A percentile compares a stretch with the other conserved stretches of the same genome.
Evolutionary conservation across 192 early-diverging fungal genomes (phyloP).

Genomic region (Coemansia sp.): DNA sequence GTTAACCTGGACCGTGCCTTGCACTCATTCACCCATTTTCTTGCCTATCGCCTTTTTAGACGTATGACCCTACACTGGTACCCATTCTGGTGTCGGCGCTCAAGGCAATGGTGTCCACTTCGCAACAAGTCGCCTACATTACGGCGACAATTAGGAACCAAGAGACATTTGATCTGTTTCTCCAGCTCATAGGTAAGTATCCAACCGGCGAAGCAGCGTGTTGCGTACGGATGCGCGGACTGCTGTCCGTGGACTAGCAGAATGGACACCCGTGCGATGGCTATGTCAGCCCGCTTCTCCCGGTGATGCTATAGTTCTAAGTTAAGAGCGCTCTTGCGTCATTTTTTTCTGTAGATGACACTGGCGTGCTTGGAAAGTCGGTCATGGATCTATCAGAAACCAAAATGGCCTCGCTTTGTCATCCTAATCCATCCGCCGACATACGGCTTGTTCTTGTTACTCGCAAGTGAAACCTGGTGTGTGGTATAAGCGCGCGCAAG

Average conservation of each 20-base stretch:
- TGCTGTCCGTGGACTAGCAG: too few species aligned
- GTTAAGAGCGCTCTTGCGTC: background rate
- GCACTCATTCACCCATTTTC: background rate
- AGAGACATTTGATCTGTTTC: conserved; percentile 42
- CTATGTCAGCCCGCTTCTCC: too few species aligned
- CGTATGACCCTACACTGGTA: conserved; percentile 44
- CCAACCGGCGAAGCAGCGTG: background rate
- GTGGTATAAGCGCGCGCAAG: too few species aligned
- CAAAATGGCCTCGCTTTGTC: conserved; percentile 30
- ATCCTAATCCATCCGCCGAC: conserved; percentile 26
- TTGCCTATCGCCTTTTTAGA: conserved; percentile 10
- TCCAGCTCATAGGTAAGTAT: conserved; percentile 29
- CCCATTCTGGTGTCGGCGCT: conserved; percentile 32
- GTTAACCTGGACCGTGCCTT: background rate
- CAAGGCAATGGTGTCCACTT: conserved; percentile 24
- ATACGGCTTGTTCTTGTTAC: conserved; percentile 43
- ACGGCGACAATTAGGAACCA: conserved; percentile 29
- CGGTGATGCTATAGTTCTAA: background rate
- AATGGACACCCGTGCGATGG: too few species aligned
- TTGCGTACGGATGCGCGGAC: background rate
- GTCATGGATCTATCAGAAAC: conserved; percentile 39
- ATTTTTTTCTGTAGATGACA: conserved; percentile 24
- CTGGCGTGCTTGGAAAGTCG: conserved; percentile 35
- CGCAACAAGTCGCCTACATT: conserved; percentile 45
- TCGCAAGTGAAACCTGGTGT: conserved; percentile 24